Percentiles rank a stretch among this genome's conserved stretches.
phyloP scores from a whole-genome alignment of 2,329 filamentous ascomycete species.

The Fusarium sp. region DNA sequence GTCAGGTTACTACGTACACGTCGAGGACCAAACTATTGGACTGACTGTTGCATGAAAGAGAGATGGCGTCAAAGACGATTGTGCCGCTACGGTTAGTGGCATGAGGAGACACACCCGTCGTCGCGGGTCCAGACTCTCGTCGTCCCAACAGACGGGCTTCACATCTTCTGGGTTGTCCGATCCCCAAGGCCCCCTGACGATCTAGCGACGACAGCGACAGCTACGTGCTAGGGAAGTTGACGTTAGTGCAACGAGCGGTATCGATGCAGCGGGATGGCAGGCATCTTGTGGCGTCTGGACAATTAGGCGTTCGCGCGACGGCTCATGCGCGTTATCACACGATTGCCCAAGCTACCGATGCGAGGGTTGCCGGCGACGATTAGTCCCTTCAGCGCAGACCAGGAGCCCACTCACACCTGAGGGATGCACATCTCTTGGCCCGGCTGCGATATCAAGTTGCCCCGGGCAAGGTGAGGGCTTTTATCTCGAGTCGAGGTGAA shows the following conservation, averaged over 20 bases:
- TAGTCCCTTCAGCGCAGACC: constrained; percentile 11
- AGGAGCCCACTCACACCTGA: constrained; percentile 33
- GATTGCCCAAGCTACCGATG: constrained; percentile 26
- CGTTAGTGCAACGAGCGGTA: constrained; percentile 1
- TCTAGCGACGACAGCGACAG: constrained; percentile 12
- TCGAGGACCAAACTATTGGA: constrained; percentile 25
- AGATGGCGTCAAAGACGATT: constrained; percentile 31
- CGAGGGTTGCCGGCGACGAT: constrained; percentile 24
- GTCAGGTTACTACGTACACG: constrained; percentile 4
- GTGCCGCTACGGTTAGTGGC: constrained; percentile 26
- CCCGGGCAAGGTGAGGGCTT: constrained; percentile 24
- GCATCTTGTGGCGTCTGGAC: constrained; percentile 11
- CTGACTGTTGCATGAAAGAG: constrained; percentile 15
- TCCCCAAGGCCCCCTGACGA: constrained; percentile 30
- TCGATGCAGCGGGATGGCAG: constrained; percentile 13
- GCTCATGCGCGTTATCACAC: constrained; percentile 26
- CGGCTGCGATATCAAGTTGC: constrained; percentile 25
- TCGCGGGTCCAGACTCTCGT: constrained; percentile 31
- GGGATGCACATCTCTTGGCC: constrained; percentile 7
- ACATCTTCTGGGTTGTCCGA: not conserved
- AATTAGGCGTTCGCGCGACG: constrained; percentile 14
- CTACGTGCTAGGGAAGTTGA: constrained; percentile 27
- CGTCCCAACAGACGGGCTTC: not conserved
- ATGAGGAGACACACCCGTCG: constrained; percentile 34
- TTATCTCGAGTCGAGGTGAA: constrained; percentile 16